These are phyloP conservation scores for Saussurea involucrata DNA, from an alignment of 129 eudicot species.

Conservation along the genomic window DNA sequence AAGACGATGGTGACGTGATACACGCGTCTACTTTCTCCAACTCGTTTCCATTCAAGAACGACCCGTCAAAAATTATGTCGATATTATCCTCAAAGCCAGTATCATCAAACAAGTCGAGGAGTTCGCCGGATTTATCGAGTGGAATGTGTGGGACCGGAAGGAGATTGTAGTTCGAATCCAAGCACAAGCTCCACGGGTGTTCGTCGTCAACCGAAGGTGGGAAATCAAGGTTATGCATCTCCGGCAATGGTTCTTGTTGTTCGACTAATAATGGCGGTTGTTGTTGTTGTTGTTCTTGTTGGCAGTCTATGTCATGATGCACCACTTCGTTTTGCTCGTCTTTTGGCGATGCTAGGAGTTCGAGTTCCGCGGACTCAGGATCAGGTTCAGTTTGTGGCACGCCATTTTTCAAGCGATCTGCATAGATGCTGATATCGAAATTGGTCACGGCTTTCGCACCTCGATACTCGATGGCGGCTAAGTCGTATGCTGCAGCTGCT, in stretches of 20 bases:
- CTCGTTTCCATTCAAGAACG: slow-evolving; percentile 12
- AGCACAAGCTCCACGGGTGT: slow-evolving; percentile 63
- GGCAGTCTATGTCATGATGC: slow-evolving; percentile 5
- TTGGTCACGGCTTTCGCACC: slow-evolving; percentile 90
- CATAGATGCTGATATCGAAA: slow-evolving; percentile 70
- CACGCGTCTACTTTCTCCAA: slow-evolving; percentile 19
- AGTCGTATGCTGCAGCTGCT: slow-evolving; percentile 89
- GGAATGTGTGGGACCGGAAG: slow-evolving; percentile 53
- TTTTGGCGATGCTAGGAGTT: slow-evolving; percentile 16
- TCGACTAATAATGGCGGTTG: background rate
- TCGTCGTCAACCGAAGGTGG: slow-evolving; percentile 28
- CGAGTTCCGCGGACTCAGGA: slow-evolving; percentile 7
- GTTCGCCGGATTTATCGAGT: slow-evolving; percentile 37
- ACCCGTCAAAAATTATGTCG: slow-evolving; percentile 42
- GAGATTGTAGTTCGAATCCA: slow-evolving; percentile 41
- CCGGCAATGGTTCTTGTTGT: slow-evolving; percentile 19
- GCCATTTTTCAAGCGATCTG: slow-evolving; percentile 44
- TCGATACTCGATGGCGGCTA: slow-evolving; percentile 76
- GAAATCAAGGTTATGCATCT: slow-evolving; percentile 19
- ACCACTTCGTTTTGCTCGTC: slow-evolving; percentile 24
- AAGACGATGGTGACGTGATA: slow-evolving; percentile 35
- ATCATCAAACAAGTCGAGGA: slow-evolving; percentile 45
- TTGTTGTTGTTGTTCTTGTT: slow-evolving; percentile 10
- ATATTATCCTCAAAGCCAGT: slow-evolving; percentile 58
- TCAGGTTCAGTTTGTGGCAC: slow-evolving; percentile 14